A percentile compares a stretch with the other conserved stretches of the same genome.
phyloP scores from a whole-genome alignment of 352 stramenopile species.

The Globisporangium lucens region DNA sequence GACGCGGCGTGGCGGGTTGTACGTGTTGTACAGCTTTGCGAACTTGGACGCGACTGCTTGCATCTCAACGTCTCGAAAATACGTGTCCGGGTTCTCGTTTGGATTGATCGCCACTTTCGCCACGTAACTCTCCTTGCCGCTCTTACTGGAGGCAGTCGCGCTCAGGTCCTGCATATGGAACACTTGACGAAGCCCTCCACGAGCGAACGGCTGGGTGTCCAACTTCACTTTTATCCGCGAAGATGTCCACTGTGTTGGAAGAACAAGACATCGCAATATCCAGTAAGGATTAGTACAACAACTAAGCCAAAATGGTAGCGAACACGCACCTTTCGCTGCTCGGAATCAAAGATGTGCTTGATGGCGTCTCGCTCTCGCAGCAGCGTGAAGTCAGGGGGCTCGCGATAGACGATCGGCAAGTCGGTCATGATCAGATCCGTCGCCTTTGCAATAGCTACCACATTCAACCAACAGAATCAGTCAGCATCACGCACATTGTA shows the following conservation, averaged over 20 bases:
- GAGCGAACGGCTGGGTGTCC: conserved; percentile 59
- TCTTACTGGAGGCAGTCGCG: background rate
- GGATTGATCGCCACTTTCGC: conserved; percentile 80
- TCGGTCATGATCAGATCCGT: conserved; percentile 53
- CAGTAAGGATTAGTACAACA: background rate
- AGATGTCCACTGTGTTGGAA: conserved; percentile 49
- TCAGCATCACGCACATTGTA: background rate
- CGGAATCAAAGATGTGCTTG: conserved; percentile 78
- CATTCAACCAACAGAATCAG: background rate
- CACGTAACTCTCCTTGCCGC: conserved; percentile 40
- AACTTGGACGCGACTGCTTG: conserved; percentile 80
- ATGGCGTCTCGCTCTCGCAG: conserved; percentile 67
- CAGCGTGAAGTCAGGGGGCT: conserved; percentile 57
- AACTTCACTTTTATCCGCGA: conserved; percentile 71
- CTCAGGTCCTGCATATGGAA: conserved; percentile 76
- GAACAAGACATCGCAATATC: background rate
- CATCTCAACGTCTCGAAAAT: conserved; percentile 87
- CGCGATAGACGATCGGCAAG: conserved; percentile 56
- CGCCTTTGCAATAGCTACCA: conserved; percentile 50
- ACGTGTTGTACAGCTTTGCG: conserved; percentile 76
- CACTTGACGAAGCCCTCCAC: conserved; percentile 58
- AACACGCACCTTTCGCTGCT: conserved; percentile 43
- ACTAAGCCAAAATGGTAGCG: background rate
- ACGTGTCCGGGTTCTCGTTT: conserved; percentile 78
- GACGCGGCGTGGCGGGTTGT: conserved; percentile 70